Base-by-base conservation (phyloP, 2,329 filamentous ascomycete genomes). In the Fusarium torulosum region DNA sequence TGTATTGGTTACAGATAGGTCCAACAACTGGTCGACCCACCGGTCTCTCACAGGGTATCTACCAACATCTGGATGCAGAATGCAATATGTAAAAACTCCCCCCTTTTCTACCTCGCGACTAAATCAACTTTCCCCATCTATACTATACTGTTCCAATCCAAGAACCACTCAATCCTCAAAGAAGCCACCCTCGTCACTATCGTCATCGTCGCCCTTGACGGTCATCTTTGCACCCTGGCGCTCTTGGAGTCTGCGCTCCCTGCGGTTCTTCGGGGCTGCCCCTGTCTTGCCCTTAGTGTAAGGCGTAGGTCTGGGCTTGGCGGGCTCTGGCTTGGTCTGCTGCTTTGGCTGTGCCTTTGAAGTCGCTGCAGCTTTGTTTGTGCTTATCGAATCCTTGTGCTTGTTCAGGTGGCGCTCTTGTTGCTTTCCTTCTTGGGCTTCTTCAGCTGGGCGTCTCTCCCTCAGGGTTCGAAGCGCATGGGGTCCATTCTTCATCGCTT, bases 401-500 rank as follows among this genome's bases (percentile, higher is more conserved):
- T 72, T 71, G 25, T 51, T 63, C 47, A 68, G 63, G 25, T 43
- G 53, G 13, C 50, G 59, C 33, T 69, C 55, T 21, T 60, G 45
- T 53, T 66, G 70, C 23, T 40, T 44, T 44, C 35, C 47, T 37
- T 54, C 54, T 37, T 46, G 58, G 27, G 61, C 50, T 8, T 61
- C 60, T 7, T 67, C 70, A 37, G 67, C 55, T 15, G 75, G 67
- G 23, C 76, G 78, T 60, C 88, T 83, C 68, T 91, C 86, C 51
- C 88, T 82, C 49, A 91, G 72, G 52, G 75, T 79, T 60, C 86
- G 82, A 51, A 91, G 74, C 15, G 83, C 83, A 2, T 80, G 69
- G 4, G 75, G 80, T 8, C 88, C 88, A 37, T 87, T 81, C 53
- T 82, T 79, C 81, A 91, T 88, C 14, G 88, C 85, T 72, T 86